Evolutionary conservation across 495 filamentous ascomycete genomes (phyloP), one percentile per base, ranked within the genome.

Genomic region (Penicillium taxi): DNA sequence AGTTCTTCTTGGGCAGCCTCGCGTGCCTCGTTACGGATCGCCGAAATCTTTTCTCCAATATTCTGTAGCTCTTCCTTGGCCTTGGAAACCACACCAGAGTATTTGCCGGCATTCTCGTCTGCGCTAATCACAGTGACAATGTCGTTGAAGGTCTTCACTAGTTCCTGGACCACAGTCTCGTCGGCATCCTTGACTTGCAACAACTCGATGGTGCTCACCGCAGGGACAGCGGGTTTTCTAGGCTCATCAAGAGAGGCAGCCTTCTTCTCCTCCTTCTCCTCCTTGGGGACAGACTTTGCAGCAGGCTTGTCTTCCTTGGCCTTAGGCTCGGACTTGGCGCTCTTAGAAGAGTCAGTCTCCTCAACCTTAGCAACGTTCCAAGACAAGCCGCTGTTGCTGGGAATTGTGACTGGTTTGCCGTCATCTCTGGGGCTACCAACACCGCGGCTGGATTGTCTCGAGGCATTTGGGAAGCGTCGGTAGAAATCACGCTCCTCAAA

Each of bases 401-500:
- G 79, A 46, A 98, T 86, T 37, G 77, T 93, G 41, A 95, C 74
- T 46, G 82, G 76, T 45, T 78, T 76, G 45, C 80, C 77, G 20
- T 74, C 69, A 33, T 82, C 81, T 50, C 67, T 49, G 49, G 55
- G 53, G 48, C 33, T 47, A 50, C 58, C 49, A 39, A 64, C 53
- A 47, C 66, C 53, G 56, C 69, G 59, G 49, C 72, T 64, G 31
- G 56, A 53, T 51, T 69, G 65, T 41, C 64, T 71, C 12, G 77
- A 64, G 20, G 80, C 73, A 42, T 80, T 79, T 21, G 89, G 90
- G 68, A 95, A 96, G 14, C 90, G 79, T 58, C 82, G 85, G 48
- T 84, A 79, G 63, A 93, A 96, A 59, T 95, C 88, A 28, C 84
- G 77, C 63, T 98, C 91, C 64, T 98, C 91, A 41, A 98, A 84